Base-by-base conservation (phyloP, 106 monocot species). In the Gastrodia elata region DNA sequence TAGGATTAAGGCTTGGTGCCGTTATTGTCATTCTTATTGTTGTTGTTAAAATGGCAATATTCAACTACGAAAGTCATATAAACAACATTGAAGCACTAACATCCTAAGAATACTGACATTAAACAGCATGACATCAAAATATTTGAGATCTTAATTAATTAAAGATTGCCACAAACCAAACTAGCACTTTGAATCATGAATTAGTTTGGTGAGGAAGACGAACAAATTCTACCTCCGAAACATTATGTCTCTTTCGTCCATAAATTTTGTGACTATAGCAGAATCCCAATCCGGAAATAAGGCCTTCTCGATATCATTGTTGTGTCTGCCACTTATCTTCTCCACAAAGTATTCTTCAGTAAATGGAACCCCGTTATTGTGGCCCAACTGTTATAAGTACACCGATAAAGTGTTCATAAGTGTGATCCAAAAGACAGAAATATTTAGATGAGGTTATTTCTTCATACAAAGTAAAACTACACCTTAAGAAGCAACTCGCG, bases 181-280 rank as follows among this genome's bases (percentile, higher is more conserved):
- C 16, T 9, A 8, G n/a, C n/a, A 27, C 6, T 59, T 27, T 26
- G 59, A 18, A 65, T 65, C 32, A 16, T 36, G 14, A 3, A 35
- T 65, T 14, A 4, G 20, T 16, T 33, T 65, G 28, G 59, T 7
- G 9, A 26, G 59, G 11, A 9, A 61, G 18, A 52, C 18, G 30
- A 11, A 13, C 16, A 36, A 4, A 1, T 59, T 25, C 28, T 79
- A 94, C 90, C 77, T 90, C 32, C 90, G 73, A 59, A 81, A 94
- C 80, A 86, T 79, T 14, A 74, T 76, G 71, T 91, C 94, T 78
- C 89, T 94, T 64, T 94, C 91, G 39, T 91, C 84, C 85, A 87
- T 73, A 71, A 91, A 89, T 74, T 87, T 83, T 81, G 78, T 80
- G n/a, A 74, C 82, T 42, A 72, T 80, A 3, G 88, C 73, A 5